Percentiles rank a stretch among this genome's conserved stretches.
Evolutionary conservation across 805 yeast species (phyloP).

Genomic region (Priceomyces castillae): DNA sequence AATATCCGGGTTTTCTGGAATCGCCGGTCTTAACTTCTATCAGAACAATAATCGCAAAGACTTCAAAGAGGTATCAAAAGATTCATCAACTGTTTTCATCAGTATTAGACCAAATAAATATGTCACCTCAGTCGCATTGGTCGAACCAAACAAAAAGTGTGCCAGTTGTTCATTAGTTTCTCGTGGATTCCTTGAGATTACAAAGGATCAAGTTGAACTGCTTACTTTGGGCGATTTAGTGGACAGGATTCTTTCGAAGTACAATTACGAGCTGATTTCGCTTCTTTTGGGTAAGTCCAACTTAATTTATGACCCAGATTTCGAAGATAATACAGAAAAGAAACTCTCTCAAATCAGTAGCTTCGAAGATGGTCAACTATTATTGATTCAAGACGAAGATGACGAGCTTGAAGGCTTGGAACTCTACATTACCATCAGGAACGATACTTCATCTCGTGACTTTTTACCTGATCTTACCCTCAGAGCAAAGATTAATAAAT

Average conservation of each 20-base stretch:
- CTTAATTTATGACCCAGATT: conserved; percentile 80
- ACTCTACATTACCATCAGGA: conserved; percentile 43
- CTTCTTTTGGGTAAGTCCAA: conserved; percentile 56
- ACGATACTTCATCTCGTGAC: neutral
- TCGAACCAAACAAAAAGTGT: conserved; percentile 68
- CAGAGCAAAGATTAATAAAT: conserved; percentile 14
- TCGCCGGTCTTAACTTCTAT: conserved; percentile 62
- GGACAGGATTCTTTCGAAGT: conserved; percentile 44
- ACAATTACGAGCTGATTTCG: conserved; percentile 53
- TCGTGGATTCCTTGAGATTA: conserved; percentile 48
- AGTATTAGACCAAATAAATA: conserved; percentile 56
- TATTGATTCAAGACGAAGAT: conserved; percentile 78
- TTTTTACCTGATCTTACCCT: conserved; percentile 13
- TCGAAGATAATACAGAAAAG: conserved; percentile 67
- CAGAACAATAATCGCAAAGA: conserved; percentile 24
- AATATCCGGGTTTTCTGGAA: conserved; percentile 82
- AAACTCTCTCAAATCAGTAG: conserved; percentile 50
- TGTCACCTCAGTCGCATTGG: conserved; percentile 60
- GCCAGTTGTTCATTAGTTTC: conserved; percentile 57
- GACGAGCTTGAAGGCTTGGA: conserved; percentile 64
- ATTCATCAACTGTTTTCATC: conserved; percentile 34
- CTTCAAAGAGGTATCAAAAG: conserved; percentile 21
- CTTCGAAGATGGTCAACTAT: conserved; percentile 55
- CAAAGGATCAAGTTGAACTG: conserved; percentile 20
- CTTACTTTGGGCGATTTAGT: conserved; percentile 51